Evolutionary conservation across 2,329 filamentous ascomycete genomes (phyloP).

Genomic region (Magnaporthales sp.): DNA sequence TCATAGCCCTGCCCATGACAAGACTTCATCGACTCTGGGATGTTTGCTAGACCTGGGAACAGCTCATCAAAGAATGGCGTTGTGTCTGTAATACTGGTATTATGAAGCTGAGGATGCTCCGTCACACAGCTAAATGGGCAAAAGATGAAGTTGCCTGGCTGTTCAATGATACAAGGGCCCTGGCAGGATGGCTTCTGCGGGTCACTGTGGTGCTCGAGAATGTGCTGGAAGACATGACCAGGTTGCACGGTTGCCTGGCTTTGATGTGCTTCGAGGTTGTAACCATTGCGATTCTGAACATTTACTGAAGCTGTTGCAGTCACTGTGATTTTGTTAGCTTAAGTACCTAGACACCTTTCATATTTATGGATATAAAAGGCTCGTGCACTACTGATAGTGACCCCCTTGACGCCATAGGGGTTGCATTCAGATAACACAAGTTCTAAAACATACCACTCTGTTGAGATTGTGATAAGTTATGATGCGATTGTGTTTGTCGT

Average conservation of each 20-base stretch:
- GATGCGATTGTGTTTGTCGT: background rate
- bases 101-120: slow-evolving; percentile 3
- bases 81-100: background rate
- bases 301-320: background rate
- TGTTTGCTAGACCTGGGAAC: background rate
- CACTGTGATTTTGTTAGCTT: background rate
- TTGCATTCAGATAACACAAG: background rate
- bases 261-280: background rate
- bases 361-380: background rate
- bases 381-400: background rate
- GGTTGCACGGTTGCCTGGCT: background rate
- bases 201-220: background rate
- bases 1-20: background rate
- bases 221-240: background rate
- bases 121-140: slow-evolving; percentile 3
- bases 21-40: background rate
- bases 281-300: background rate
- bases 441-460: background rate
- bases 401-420: background rate
- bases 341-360: background rate
- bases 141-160: background rate
- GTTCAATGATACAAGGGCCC: slow-evolving; percentile 4
- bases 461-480: background rate
- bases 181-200: background rate
- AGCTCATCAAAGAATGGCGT: background rate